Evolutionary conservation across 2,329 filamentous ascomycete species (phyloP).

Genomic region (Neonectria neomacrospora): DNA sequence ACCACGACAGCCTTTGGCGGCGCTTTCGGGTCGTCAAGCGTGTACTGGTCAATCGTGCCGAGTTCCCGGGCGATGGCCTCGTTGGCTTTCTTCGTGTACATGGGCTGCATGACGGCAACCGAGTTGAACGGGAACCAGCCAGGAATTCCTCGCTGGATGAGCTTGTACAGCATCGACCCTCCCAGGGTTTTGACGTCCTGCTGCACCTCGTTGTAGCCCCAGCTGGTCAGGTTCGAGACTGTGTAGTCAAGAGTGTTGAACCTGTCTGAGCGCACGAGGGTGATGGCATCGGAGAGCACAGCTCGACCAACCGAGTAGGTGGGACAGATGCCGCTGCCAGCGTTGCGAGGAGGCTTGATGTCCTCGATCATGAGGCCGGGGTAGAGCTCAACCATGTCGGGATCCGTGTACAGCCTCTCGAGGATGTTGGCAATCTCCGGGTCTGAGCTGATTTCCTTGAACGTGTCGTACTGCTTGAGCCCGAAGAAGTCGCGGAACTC

Average conservation of each 20-base stretch:
- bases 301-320: slow-evolving; percentile 66
- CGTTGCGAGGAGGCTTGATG: slow-evolving; percentile 60
- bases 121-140: slow-evolving; percentile 58
- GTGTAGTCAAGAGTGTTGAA: slow-evolving; percentile 66
- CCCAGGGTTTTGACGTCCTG: slow-evolving; percentile 50
- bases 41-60: slow-evolving; percentile 47
- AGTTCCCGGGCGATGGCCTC: slow-evolving; percentile 52
- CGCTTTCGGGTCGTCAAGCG: slow-evolving; percentile 49
- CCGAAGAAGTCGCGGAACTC: slow-evolving; percentile 49
- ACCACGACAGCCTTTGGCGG: slow-evolving; percentile 47
- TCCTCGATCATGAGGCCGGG: slow-evolving; percentile 74
- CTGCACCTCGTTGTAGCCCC: slow-evolving; percentile 53
- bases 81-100: slow-evolving; percentile 57
- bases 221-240: slow-evolving; percentile 54
- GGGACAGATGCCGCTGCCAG: slow-evolving; percentile 53
- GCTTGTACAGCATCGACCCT: slow-evolving; percentile 58
- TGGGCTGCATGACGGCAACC: slow-evolving; percentile 57
- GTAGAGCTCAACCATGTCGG: slow-evolving; percentile 76
- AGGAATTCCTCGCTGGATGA: slow-evolving; percentile 58
- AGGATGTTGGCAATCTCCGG: slow-evolving; percentile 65
- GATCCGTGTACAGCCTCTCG: slow-evolving; percentile 69
- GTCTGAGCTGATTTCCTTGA: slow-evolving; percentile 69
- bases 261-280: slow-evolving; percentile 67
- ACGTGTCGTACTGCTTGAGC: slow-evolving; percentile 64
- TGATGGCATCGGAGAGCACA: slow-evolving; percentile 69